Evolutionary conservation across 169 alveolate species (phyloP).

Genomic region (Cryptosporidium bovis): DNA sequence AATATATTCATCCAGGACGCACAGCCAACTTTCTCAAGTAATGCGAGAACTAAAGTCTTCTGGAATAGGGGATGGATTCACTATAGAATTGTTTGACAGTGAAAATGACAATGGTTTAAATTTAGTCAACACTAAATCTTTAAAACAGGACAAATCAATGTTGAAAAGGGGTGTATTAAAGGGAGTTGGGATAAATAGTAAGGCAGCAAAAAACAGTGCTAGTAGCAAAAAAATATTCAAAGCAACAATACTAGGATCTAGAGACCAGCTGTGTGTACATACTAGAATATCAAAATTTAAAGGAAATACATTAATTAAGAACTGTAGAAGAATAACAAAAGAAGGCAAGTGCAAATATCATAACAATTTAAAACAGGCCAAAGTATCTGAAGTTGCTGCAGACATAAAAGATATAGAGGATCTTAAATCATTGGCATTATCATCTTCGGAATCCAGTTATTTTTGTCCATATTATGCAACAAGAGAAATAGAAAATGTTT

Average conservation of each 20-base stretch:
- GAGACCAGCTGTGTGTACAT: conserved; percentile 91
- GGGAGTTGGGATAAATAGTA: conserved; percentile 13
- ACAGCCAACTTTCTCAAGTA: conserved; percentile 90
- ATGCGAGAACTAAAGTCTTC: conserved; percentile 87
- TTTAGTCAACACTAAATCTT: background rate
- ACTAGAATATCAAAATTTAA: conserved; percentile 80
- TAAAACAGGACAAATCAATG: conserved; percentile 8
- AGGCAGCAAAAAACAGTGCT: too few species aligned
- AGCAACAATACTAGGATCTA: conserved; percentile 88
- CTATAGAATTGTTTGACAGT: conserved; percentile 30
- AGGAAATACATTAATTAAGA: conserved; percentile 82
- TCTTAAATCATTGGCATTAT: conserved; percentile 81
- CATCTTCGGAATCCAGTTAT: conserved; percentile 75
- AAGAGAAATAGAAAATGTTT: conserved; percentile 83
- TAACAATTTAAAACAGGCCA: conserved; percentile 78
- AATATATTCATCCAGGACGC: conserved; percentile 94
- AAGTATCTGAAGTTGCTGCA: conserved; percentile 78
- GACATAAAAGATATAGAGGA: conserved; percentile 91
- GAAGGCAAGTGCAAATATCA: conserved; percentile 84
- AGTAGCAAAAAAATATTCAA: conserved; percentile 82
- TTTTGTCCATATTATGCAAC: conserved; percentile 93
- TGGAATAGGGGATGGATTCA: conserved; percentile 40
- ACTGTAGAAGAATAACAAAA: conserved; percentile 83
- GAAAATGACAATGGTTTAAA: conserved; percentile 16
- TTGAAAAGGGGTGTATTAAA: conserved; percentile 78